These are phyloP conservation scores for Fomitopsis pinicola DNA, from an alignment of 1,284 basidiomycete genomes.

Conservation along the genomic window DNA sequence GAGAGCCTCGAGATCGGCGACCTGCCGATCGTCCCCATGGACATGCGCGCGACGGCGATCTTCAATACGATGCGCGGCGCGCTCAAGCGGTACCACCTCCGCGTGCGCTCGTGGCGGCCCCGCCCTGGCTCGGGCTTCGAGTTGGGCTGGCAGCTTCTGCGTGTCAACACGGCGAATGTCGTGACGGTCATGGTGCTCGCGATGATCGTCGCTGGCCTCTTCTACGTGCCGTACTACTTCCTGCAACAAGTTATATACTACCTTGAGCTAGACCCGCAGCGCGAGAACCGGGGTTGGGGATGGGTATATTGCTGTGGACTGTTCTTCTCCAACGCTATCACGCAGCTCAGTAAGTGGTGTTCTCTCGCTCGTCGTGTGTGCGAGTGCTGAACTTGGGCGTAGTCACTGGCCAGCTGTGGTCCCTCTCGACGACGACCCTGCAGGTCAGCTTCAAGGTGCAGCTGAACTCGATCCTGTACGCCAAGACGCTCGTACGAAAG, in stretches of 20 bases:
- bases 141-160: conserved; percentile 53
- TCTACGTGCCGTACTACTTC: conserved; percentile 79
- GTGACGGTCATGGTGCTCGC: conserved; percentile 52
- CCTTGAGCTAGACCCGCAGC: conserved; percentile 58
- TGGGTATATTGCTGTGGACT: conserved; percentile 71
- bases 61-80: conserved; percentile 37
- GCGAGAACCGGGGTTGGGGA: conserved; percentile 61
- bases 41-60: conserved; percentile 61
- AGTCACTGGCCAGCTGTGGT: conserved; percentile 60
- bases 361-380: neutral
- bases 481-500: conserved; percentile 87
- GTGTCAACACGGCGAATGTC: conserved; percentile 45
- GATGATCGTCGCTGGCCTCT: conserved; percentile 57
- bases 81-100: conserved; percentile 37
- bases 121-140: conserved; percentile 56
- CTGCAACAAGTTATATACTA: conserved; percentile 68
- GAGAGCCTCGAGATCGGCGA: conserved; percentile 81
- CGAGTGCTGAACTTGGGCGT: neutral
- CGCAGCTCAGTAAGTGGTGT: conserved; percentile 52
- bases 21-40: conserved; percentile 70
- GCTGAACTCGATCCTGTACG: conserved; percentile 83
- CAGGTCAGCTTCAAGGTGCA: conserved; percentile 76
- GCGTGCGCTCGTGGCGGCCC: conserved; percentile 41
- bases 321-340: conserved; percentile 58
- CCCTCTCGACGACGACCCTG: conserved; percentile 65